A percentile compares a stretch with the other conserved stretches of the same genome.
Evolutionary conservation across 2,329 filamentous ascomycete genomes (phyloP).

Genomic region (Sarocladiaceae sp.): DNA sequence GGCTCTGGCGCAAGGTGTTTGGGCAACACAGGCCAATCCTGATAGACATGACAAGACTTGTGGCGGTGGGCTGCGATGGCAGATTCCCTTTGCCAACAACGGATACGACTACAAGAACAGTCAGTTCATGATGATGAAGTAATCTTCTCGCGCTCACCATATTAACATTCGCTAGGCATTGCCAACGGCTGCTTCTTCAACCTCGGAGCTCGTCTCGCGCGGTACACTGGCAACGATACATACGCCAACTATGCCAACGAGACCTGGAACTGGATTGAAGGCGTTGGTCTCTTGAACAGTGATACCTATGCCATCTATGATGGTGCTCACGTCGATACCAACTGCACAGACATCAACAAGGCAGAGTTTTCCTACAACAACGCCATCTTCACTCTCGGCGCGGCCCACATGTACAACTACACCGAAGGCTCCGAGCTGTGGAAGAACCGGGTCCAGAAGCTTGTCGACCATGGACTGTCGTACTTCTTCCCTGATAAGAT

Average conservation of each 20-base stretch:
- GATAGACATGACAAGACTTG: conserved; percentile 52
- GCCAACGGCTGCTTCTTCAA: conserved; percentile 60
- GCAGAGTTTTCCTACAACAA: conserved; percentile 57
- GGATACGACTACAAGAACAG: conserved; percentile 72
- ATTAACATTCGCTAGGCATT: conserved; percentile 33
- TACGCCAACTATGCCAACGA: conserved; percentile 59
- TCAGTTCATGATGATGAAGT: too few relatives aligned
- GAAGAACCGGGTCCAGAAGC: conserved; percentile 39
- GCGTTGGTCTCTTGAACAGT: conserved; percentile 52
- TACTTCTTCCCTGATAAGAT: conserved; percentile 50
- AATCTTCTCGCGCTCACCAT: too few relatives aligned
- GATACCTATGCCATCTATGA: conserved; percentile 55
- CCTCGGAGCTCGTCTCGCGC: conserved; percentile 60
- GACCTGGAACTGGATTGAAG: conserved; percentile 55
- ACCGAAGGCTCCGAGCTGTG: conserved; percentile 44
- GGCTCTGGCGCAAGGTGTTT: conserved; percentile 57
- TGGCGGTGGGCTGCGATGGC: conserved; percentile 67
- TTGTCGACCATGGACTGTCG: conserved; percentile 29
- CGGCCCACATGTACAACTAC: conserved; percentile 59
- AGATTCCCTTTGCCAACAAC: conserved; percentile 67
- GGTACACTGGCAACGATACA: conserved; percentile 60
- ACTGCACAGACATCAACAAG: conserved; percentile 50
- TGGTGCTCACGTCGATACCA: conserved; percentile 42
- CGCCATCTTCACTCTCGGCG: conserved; percentile 50
- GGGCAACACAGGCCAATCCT: conserved; percentile 46